phyloP scores from a whole-genome alignment of 2,329 filamentous ascomycete species.

The Cryphonectria carpinicola region DNA sequence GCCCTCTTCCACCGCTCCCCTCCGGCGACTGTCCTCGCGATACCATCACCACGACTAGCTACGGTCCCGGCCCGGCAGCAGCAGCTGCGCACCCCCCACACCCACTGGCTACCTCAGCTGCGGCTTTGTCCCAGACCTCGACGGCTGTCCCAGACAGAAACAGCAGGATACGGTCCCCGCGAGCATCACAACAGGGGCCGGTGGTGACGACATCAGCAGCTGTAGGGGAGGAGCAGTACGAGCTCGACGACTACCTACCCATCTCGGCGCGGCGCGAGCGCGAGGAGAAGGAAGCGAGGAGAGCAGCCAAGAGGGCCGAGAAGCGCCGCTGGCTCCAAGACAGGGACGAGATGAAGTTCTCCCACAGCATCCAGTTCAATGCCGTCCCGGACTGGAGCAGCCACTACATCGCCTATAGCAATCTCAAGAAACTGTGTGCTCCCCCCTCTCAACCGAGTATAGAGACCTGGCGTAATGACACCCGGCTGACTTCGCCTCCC shows the following conservation, averaged over 20 bases:
- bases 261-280: slow-evolving; percentile 37
- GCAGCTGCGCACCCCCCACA: slow-evolving; percentile 11
- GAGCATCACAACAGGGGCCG: not conserved
- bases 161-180: slow-evolving; percentile 21
- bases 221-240: slow-evolving; percentile 38
- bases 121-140: slow-evolving; percentile 18
- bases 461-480: slow-evolving; percentile 13
- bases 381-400: slow-evolving; percentile 99
- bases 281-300: slow-evolving; percentile 40
- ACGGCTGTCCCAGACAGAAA: slow-evolving; percentile 25
- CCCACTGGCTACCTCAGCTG: slow-evolving; percentile 15
- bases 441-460: not conserved
- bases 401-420: slow-evolving; percentile 97
- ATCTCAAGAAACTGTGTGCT: slow-evolving; percentile 92
- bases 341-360: slow-evolving; percentile 97
- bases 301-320: slow-evolving; percentile 53
- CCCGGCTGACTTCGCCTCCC: slow-evolving; percentile 12
- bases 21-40: slow-evolving; percentile 16
- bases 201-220: slow-evolving; percentile 16
- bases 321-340: slow-evolving; percentile 74
- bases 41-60: slow-evolving; percentile 16
- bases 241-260: slow-evolving; percentile 47
- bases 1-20: slow-evolving; percentile 3
- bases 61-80: slow-evolving; percentile 9
- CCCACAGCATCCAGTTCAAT: slow-evolving; percentile 98